These are phyloP conservation scores for Cucumis hystrix DNA, from an alignment of 306 rosid species.

Conservation along the genomic window DNA sequence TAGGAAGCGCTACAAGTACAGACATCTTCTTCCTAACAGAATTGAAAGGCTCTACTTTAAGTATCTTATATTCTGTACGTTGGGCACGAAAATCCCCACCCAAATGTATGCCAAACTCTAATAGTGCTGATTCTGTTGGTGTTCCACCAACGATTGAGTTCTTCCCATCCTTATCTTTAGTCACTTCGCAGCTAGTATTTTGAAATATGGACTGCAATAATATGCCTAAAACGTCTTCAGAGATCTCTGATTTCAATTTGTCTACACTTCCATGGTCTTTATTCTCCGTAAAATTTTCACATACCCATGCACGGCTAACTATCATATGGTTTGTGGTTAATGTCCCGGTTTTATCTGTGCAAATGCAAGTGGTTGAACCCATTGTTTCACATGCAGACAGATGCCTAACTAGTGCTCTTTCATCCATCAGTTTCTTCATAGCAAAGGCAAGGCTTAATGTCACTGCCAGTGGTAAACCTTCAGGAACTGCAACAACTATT, in stretches of 20 bases:
- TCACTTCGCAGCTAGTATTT: constrained; percentile 72
- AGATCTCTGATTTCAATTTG: constrained; percentile 30
- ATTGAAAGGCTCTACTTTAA: constrained; percentile 78
- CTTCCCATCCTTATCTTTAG: constrained; percentile 51
- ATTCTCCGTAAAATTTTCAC: constrained; percentile 33
- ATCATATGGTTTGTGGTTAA: constrained; percentile 88
- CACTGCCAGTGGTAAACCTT: constrained; percentile 94
- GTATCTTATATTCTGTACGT: constrained; percentile 34
- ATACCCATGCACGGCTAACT: constrained; percentile 55
- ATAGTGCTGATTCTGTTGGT: constrained; percentile 80
- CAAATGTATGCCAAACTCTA: constrained; percentile 68
- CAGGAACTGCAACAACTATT: constrained; percentile 93
- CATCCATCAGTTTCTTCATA: constrained; percentile 80
- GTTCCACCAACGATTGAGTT: constrained; percentile 67
- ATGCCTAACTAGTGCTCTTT: constrained; percentile 85
- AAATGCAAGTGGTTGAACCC: constrained; percentile 94
- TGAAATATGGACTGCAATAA: constrained; percentile 66
- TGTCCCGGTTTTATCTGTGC: constrained; percentile 97
- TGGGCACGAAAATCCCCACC: constrained; percentile 51
- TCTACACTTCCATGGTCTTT: constrained; percentile 33
- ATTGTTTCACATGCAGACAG: constrained; percentile 97
- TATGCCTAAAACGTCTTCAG: constrained; percentile 34
- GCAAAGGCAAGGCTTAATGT: constrained; percentile 99
- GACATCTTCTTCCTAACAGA: constrained; percentile 94
- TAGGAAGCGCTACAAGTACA: constrained; percentile 58